phyloP scores from a whole-genome alignment of 345 rosid genomes.

The Gossypium ekmanianum region DNA sequence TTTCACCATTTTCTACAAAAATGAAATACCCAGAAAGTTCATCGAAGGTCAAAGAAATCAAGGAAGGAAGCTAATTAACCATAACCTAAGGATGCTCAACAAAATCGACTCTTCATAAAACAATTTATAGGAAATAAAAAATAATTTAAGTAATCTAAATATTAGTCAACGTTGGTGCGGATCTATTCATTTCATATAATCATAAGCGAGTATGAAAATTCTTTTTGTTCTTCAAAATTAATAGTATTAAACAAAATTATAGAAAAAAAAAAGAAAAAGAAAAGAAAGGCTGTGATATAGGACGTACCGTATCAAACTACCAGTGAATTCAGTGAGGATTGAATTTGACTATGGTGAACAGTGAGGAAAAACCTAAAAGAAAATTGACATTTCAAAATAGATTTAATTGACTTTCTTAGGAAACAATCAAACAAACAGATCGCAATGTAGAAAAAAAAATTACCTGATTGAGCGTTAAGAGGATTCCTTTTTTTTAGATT shows the following conservation, averaged over 20 bases:
- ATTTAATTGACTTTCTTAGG: background rate
- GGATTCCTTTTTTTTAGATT: background rate
- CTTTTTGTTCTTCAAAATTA: background rate
- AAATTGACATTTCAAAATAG: background rate
- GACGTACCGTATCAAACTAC: background rate
- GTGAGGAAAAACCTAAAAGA: background rate
- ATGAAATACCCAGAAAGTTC: background rate
- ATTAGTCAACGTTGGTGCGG: background rate
- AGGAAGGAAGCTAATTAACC: background rate
- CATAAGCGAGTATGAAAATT: background rate
- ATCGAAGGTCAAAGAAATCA: background rate
- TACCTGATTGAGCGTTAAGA: background rate
- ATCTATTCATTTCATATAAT: background rate
- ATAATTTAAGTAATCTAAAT: background rate
- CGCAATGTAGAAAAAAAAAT: background rate
- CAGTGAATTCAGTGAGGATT: background rate
- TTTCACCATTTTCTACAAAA: background rate
- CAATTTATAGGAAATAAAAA: background rate
- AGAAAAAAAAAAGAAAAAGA: background rate
- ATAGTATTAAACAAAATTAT: background rate
- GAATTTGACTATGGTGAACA: background rate
- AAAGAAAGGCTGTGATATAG: too few species aligned
- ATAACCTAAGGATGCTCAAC: background rate
- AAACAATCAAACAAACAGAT: constrained; percentile 1
- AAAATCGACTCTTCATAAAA: background rate